These are phyloP conservation scores for Exophiala spinifera DNA, from an alignment of 2,329 filamentous ascomycete genomes.

Conservation along the genomic window DNA sequence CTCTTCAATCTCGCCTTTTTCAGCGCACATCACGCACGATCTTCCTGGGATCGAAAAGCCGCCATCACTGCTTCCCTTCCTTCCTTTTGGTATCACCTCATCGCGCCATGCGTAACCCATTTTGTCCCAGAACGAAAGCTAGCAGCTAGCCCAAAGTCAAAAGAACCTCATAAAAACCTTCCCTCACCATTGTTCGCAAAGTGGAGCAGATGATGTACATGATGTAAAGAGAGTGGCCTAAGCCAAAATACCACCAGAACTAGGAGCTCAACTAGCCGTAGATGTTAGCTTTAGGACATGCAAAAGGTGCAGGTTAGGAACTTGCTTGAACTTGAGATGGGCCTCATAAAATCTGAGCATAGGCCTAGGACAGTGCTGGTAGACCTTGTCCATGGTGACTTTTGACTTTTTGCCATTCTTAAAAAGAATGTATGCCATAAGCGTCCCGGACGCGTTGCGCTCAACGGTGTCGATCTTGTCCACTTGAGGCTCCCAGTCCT, in stretches of 20 bases:
- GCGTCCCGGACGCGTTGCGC: slow-evolving; percentile 34
- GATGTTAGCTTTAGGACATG: neutral
- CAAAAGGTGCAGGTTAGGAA: neutral
- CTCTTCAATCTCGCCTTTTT: too few relatives aligned
- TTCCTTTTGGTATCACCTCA: neutral
- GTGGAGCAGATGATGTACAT: neutral
- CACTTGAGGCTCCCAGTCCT: slow-evolving; percentile 46
- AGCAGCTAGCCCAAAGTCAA: neutral
- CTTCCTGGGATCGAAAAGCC: neutral
- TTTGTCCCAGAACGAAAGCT: neutral
- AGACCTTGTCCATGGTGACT: slow-evolving; percentile 41
- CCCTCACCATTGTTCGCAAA: too few relatives aligned
- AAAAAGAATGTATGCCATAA: slow-evolving; percentile 44
- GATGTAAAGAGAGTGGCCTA: too few relatives aligned
- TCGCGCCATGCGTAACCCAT: neutral
- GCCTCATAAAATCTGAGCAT: slow-evolving; percentile 51
- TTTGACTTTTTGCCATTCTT: slow-evolving; percentile 45
- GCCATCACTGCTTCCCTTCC: too few relatives aligned
- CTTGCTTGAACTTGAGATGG: slow-evolving; percentile 42
- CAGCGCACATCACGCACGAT: too few relatives aligned
- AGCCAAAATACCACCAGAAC: neutral
- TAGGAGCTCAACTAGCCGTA: neutral
- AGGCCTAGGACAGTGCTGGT: slow-evolving; percentile 43
- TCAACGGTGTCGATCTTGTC: slow-evolving; percentile 43
- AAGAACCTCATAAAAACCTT: too few relatives aligned